Conservation (phyloP, 306 rosid species). For the Luffa aegyptiaca region DNA sequence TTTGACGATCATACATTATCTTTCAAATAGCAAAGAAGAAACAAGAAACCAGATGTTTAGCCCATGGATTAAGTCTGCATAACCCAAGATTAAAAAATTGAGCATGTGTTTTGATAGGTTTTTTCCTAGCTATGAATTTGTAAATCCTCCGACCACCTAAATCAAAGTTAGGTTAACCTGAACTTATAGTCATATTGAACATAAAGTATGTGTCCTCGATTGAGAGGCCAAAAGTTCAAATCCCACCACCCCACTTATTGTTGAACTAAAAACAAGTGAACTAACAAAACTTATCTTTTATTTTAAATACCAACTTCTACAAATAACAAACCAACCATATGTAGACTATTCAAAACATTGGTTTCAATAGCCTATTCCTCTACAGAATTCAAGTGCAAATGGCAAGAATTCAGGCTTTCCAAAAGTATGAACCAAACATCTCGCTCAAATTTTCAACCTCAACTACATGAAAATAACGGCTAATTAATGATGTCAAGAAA, state of each 20-base stretch:
- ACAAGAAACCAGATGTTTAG: background rate
- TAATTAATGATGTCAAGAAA: background rate
- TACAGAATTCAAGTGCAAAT: too few species aligned
- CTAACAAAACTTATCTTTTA: too few species aligned
- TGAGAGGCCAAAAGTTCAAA: too few species aligned
- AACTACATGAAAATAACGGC: background rate
- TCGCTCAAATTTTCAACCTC: background rate
- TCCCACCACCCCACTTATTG: too few species aligned
- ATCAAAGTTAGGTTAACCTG: background rate
- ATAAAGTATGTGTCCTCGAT: too few species aligned
- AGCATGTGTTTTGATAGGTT: background rate
- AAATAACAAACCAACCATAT: background rate
- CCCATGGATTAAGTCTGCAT: background rate
- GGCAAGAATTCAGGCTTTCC: background rate
- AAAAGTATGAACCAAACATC: background rate
- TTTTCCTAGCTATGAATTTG: background rate
- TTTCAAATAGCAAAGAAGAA: background rate
- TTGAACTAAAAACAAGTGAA: too few species aligned
- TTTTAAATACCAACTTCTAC: too few species aligned
- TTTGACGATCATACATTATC: background rate
- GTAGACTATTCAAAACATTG: background rate
- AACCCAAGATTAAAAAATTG: background rate
- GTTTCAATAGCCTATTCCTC: background rate
- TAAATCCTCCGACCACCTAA: background rate
- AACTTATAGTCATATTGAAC: too few species aligned